These are phyloP conservation scores for Leccinum imitatum DNA, from an alignment of 768 basidiomycete genomes.

Conservation along the genomic window DNA sequence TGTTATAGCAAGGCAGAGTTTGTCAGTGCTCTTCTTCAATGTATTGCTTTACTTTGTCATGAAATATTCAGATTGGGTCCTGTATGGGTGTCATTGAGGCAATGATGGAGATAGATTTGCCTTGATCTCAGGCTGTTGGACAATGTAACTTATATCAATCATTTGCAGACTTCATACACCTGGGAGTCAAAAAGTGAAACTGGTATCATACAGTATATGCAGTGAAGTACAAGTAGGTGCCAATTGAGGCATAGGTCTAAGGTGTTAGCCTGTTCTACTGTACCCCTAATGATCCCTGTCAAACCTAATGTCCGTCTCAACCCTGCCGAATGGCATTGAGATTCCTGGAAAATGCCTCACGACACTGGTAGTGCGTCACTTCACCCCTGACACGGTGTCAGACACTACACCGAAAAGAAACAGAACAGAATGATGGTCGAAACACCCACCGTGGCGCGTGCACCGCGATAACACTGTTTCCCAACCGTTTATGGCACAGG, in stretches of 20 bases:
- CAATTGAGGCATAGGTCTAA: no score
- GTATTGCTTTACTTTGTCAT: no score
- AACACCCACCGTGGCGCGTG: slow-evolving; percentile 75
- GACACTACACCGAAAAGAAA: background rate
- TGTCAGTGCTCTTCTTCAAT: no score
- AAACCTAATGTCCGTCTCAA: slow-evolving; percentile 3
- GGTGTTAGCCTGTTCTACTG: no score
- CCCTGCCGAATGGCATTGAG: slow-evolving; percentile 40
- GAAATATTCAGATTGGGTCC: no score
- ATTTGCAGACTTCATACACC: slow-evolving; percentile 27
- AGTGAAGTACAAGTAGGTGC: no score
- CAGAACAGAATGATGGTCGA: background rate
- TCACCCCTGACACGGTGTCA: slow-evolving; percentile 63
- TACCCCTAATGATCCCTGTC: no score
- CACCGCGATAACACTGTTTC: slow-evolving; percentile 90
- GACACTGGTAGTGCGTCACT: slow-evolving; percentile 95
- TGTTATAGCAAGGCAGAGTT: no score
- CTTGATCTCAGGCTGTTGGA: background rate
- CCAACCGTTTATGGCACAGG: slow-evolving; percentile 92
- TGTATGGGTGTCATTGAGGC: no score
- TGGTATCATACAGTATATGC: no score
- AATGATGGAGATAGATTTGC: no score
- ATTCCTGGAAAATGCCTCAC: slow-evolving; percentile 72
- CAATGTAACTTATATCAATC: slow-evolving; percentile 17
- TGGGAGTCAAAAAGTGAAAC: slow-evolving; percentile 1